phyloP scores from a whole-genome alignment of 2,329 filamentous ascomycete species.

The Diplodia intermedia region DNA sequence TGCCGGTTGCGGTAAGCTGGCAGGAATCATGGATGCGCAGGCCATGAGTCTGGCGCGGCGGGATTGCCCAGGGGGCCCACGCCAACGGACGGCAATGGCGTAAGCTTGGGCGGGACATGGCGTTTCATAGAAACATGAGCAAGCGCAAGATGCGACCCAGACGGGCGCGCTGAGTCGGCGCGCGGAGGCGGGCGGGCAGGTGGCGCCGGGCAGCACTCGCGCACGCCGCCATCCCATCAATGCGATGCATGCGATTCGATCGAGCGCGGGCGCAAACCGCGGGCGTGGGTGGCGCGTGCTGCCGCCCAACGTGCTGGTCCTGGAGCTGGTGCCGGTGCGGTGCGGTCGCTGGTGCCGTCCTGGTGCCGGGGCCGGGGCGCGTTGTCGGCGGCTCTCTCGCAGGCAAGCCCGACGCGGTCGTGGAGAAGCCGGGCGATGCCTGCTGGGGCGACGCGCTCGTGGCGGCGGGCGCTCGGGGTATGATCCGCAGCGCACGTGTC shows the following conservation, averaged over 20 bases:
- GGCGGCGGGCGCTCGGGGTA: constrained; percentile 29
- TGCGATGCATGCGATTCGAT: constrained; percentile 19
- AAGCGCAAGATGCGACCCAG: constrained; percentile 22
- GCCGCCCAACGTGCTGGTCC: constrained; percentile 8
- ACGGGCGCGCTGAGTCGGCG: constrained; percentile 23
- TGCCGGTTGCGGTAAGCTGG: constrained; percentile 25
- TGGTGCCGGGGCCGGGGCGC: too few relatives aligned
- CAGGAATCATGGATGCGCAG: constrained; percentile 16
- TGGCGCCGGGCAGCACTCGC: constrained; percentile 26
- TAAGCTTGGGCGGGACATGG: constrained; percentile 32
- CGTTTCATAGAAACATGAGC: constrained; percentile 31
- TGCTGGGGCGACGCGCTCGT: constrained; percentile 26
- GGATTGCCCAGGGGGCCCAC: constrained; percentile 28
- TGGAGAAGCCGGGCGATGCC: constrained; percentile 31
- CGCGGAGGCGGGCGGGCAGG: constrained; percentile 27
- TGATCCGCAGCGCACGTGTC: constrained; percentile 33
- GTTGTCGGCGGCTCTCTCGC: constrained; percentile 15
- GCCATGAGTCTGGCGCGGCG: constrained; percentile 11
- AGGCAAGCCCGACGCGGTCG: constrained; percentile 27
- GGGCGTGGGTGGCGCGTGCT: constrained; percentile 4
- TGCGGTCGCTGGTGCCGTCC: too few relatives aligned
- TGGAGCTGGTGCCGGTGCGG: too few relatives aligned
- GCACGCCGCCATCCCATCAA: constrained; percentile 8
- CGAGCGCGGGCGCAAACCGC: constrained; percentile 17
- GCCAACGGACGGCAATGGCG: constrained; percentile 33